Evolutionary conservation across 2,329 filamentous ascomycete species (phyloP), one percentile per base, ranked within the genome.

Genomic region (Aspergillus ustus): DNA sequence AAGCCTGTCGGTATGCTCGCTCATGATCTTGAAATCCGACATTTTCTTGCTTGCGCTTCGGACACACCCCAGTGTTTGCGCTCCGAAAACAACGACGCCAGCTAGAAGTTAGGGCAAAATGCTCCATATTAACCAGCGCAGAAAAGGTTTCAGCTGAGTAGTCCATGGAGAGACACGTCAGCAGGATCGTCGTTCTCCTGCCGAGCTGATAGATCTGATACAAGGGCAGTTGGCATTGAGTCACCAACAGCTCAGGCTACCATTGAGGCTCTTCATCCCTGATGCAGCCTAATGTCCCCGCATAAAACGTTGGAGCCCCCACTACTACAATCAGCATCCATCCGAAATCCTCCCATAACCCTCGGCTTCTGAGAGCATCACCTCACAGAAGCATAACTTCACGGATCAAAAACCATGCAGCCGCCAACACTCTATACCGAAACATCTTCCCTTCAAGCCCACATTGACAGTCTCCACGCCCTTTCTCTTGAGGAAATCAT

Each of bases 361-460:
- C 9, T 40, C 11, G 4, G 34, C 34, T 15, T 40, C 34, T 13
- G 15, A 11, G 11, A 40, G 34, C 13, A 40, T 13, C 15, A 40
- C 6, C 13, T 40, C 11, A 40, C 34, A 9, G 34, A 40, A n/a
- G n/a, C 13, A 40, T 13, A 40, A 40, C 6, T 5, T 40, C 11
- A 40, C 34, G 11, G 34, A 40, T 40, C 34, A 13, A 40, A 40
- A 40, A 40, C 5, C 34, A 40, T 40, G 34, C 34, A 40, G 34
- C 4, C 13, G 2, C 34, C 34, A 40, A 15, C 13, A 13, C 34
- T 5, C 34, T 40, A 9, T 40, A 40, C 34, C 34, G 43, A 67
- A 69, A 3, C 69, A 76, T 49, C 22, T 4, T 22, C 52, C 17
- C 57, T 59, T 4, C 44, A 72, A 64, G 15, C 55, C 13, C 56